phyloP scores from a whole-genome alignment of 495 filamentous ascomycete genomes.

The Pseudoneurospora amorphoporcata region DNA sequence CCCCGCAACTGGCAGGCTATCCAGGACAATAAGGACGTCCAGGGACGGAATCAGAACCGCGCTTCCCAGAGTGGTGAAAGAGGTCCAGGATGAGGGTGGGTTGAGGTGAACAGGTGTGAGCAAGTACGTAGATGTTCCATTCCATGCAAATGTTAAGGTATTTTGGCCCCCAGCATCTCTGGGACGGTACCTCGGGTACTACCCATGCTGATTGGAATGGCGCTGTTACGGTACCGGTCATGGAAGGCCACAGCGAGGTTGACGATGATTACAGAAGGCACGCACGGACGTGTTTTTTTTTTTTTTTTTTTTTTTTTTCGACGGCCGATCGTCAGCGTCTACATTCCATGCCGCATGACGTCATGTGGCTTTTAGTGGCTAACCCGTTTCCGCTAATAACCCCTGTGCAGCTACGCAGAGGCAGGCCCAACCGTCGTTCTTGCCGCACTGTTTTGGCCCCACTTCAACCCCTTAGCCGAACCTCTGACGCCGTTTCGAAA shows the following conservation, averaged over 20 bases:
- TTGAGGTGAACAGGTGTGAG: not conserved
- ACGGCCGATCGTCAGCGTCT: not conserved
- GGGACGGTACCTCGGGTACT: not conserved
- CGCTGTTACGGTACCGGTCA: not conserved
- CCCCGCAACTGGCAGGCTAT: not conserved
- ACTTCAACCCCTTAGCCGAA: not conserved
- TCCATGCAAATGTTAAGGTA: not conserved
- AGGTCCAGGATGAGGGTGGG: not conserved
- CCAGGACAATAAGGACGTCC: not conserved
- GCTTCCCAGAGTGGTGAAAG: not conserved
- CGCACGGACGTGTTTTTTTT: not conserved
- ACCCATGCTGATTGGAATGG: not conserved
- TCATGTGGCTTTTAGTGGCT: conserved; percentile 4
- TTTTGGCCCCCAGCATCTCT: not conserved
- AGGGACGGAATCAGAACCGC: not conserved
- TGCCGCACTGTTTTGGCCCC: not conserved
- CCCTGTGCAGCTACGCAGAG: not conserved
- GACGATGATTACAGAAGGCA: not conserved
- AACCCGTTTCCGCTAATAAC: conserved; percentile 1
- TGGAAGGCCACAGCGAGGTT: not conserved
- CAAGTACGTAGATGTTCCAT: not conserved
- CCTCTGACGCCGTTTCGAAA: not conserved
- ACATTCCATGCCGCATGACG: conserved; percentile 1
- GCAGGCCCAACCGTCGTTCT: not conserved
- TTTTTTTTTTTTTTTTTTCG: not conserved